These are phyloP conservation scores for Solanum chilense DNA, from an alignment of 257 asterid species.

Conservation along the genomic window DNA sequence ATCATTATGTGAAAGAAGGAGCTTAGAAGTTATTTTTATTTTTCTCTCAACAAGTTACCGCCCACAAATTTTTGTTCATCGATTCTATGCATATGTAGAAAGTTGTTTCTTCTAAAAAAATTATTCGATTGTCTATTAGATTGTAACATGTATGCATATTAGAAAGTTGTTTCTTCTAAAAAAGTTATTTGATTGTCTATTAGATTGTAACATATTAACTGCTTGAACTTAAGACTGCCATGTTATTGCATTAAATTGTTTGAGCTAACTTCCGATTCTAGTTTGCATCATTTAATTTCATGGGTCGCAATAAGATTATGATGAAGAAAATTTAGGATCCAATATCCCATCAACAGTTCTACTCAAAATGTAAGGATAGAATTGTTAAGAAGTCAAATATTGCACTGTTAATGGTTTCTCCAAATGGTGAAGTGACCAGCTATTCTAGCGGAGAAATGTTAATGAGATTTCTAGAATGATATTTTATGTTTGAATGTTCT, in stretches of 20 bases:
- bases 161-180: too few species aligned
- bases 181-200: too few species aligned
- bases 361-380: constrained; percentile 51
- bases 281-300: not conserved
- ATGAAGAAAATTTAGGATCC: constrained; percentile 38
- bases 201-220: not conserved
- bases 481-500: not conserved
- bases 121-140: not conserved
- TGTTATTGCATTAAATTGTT: not conserved
- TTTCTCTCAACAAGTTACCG: not conserved
- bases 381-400: constrained; percentile 63
- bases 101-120: not conserved
- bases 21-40: not conserved
- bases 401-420: constrained; percentile 55
- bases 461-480: not conserved
- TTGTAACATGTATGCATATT: not conserved
- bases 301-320: constrained; percentile 53
- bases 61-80: not conserved
- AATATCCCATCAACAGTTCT: constrained; percentile 33
- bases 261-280: not conserved
- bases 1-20: not conserved
- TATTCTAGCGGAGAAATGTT: constrained; percentile 53
- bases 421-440: constrained; percentile 38
- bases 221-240: not conserved
- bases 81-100: not conserved